Evolutionary conservation across 2,329 filamentous ascomycete genomes (phyloP).

Genomic region (Venturia oleaginea): DNA sequence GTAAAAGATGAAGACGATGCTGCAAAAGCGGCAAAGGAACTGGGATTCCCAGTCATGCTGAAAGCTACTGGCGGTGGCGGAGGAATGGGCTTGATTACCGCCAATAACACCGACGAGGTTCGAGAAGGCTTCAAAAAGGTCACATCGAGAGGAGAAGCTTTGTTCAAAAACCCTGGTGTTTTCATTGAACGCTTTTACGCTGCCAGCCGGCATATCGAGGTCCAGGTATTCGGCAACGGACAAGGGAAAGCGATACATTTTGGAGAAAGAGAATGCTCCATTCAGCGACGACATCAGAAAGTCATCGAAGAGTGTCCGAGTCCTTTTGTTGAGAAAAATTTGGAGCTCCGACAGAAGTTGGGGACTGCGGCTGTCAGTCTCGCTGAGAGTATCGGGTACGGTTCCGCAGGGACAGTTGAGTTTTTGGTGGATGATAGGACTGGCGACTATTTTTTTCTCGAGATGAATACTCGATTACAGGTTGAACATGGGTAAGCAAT

Average conservation of each 20-base stretch:
- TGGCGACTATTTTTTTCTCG: conserved; percentile 63
- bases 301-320: conserved; percentile 75
- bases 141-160: conserved; percentile 63
- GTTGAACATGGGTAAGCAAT: conserved; percentile 41
- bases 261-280: conserved; percentile 79
- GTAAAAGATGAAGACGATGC: conserved; percentile 41
- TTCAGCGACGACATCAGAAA: conserved; percentile 83
- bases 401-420: conserved; percentile 83
- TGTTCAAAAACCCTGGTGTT: conserved; percentile 78
- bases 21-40: conserved; percentile 31
- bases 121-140: conserved; percentile 61
- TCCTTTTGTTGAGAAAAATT: conserved; percentile 48
- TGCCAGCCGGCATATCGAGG: conserved; percentile 74
- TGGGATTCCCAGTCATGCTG: conserved; percentile 44
- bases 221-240: conserved; percentile 81
- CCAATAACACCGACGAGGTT: conserved; percentile 59
- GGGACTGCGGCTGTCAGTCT: conserved; percentile 61
- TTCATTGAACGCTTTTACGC: conserved; percentile 78
- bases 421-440: conserved; percentile 81
- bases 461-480: conserved; percentile 51
- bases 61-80: conserved; percentile 63
- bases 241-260: conserved; percentile 68
- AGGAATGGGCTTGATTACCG: conserved; percentile 77
- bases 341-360: conserved; percentile 52
- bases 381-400: conserved; percentile 52